Evolutionary conservation across 805 yeast species (phyloP), one percentile per base, ranked within the genome.

Genomic region (Wickerhamomyces bisporus): DNA sequence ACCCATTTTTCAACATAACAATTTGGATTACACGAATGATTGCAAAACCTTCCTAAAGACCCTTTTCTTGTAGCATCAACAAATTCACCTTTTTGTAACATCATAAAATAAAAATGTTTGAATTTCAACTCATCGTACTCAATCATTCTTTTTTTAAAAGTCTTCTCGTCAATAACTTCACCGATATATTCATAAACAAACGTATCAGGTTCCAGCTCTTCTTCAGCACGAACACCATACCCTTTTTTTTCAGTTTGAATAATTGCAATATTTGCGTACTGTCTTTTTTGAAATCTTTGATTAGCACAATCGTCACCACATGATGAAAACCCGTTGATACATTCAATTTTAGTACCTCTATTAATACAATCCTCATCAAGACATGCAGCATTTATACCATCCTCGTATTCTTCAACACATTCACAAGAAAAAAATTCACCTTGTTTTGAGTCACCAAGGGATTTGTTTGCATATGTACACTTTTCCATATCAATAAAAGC

Each of bases 1-100:
- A 89, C 93, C 98, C 98, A 91, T 65, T 91, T 91, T 60, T 91
- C 96, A 30, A 91, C 96, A 52, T 76, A 86, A 17, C 95, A 91
- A 60, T 93, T 93, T 11, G 98, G 98, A 52, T 77, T 80, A 61
- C 98, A 91, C 16, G 96, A 86, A 62, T 91, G 98, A 61, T 91
- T 91, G 57, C 93, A 84, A 64, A 89, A 93, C 40, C 98, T 71
- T 2, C 95, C 96, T 39, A 91, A 62, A 15, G 87, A 77, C 7
- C 98, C 98, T 63, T 77, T 83, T 34, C 72, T 72, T 2, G 98
- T 91, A 34, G 98, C 98, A 61, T 91, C 98, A 41, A 91, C 86
- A 56, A 88, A 93, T 56, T 91, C 91, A 42, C 87, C 88, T 58
- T 81, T 85, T 51, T 87, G 93, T 42, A 89, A 71, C 96, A 86